A percentile compares a stretch with the other conserved stretches of the same genome.
phyloP scores from a whole-genome alignment of 1,139 yeast genomes.

The Candida mesenterica region DNA sequence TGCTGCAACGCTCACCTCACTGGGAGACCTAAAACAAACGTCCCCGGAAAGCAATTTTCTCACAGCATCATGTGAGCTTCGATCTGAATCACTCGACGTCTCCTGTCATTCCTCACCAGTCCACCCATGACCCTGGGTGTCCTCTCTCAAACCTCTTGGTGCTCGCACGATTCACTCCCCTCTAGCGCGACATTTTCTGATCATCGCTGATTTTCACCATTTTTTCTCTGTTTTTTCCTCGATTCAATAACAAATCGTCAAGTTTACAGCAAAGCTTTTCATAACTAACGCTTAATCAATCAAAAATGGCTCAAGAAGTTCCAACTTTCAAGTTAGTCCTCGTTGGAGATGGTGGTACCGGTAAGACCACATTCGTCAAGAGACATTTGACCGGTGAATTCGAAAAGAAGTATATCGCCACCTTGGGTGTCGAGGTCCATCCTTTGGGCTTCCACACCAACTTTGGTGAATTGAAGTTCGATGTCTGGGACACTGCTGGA shows the following conservation, averaged over 20 bases:
- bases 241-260: conserved; percentile 7
- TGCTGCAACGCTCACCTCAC: too few relatives aligned
- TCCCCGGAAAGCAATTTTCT: too few relatives aligned
- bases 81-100: too few relatives aligned
- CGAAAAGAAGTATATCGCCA: conserved; percentile 98
- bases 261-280: not conserved
- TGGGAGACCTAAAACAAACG: too few relatives aligned
- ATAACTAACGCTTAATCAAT: conserved; percentile 10
- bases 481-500: conserved; percentile 99
- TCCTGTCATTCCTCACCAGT: too few relatives aligned
- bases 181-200: not conserved
- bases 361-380: conserved; percentile 99
- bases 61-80: too few relatives aligned
- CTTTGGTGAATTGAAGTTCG: conserved; percentile 97
- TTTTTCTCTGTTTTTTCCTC: conserved; percentile 1
- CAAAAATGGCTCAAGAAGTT: conserved; percentile 70
- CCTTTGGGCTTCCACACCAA: conserved; percentile 98
- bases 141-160: too few relatives aligned
- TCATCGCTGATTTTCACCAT: not conserved
- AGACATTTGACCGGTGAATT: conserved; percentile 99
- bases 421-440: conserved; percentile 99
- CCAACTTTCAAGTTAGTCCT: conserved; percentile 97
- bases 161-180: not conserved
- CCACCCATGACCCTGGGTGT: too few relatives aligned
- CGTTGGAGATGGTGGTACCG: conserved; percentile 99